phyloP scores from a whole-genome alignment of 1,284 basidiomycete genomes.

The Ceratorhiza oryzae-sativae region DNA sequence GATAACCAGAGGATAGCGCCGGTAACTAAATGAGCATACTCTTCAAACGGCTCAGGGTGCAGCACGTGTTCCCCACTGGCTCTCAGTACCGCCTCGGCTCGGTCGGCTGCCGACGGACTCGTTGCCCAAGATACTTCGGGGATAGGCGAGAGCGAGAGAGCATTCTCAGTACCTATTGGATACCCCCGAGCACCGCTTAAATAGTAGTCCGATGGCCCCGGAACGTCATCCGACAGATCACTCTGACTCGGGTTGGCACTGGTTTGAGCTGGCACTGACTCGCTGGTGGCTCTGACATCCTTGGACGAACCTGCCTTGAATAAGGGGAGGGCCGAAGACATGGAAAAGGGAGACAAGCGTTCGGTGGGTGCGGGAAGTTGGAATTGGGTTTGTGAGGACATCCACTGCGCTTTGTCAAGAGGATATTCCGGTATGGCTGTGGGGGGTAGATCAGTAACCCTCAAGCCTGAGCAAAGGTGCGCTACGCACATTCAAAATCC shows the following conservation, averaged over 20 bases:
- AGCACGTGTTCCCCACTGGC: slow-evolving; percentile 3
- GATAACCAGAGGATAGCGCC: not conserved
- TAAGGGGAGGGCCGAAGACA: slow-evolving; percentile 26
- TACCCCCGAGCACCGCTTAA: slow-evolving; percentile 15
- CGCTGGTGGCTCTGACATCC: slow-evolving; percentile 2
- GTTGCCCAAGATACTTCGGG: slow-evolving; percentile 14
- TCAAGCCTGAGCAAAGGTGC: not conserved
- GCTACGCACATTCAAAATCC: slow-evolving; percentile 29
- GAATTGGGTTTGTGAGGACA: slow-evolving; percentile 33
- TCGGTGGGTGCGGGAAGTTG: slow-evolving; percentile 14
- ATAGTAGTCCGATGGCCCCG: slow-evolving; percentile 13
- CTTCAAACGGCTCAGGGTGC: slow-evolving; percentile 13
- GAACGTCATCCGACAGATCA: slow-evolving; percentile 2
- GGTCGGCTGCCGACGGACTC: slow-evolving; percentile 22
- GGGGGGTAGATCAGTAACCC: not conserved
- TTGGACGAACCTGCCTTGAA: not conserved
- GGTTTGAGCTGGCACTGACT: not conserved
- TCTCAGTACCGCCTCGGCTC: not conserved
- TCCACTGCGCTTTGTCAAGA: slow-evolving; percentile 29
- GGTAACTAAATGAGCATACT: slow-evolving; percentile 13
- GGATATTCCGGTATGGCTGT: slow-evolving; percentile 34
- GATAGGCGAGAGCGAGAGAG: slow-evolving; percentile 1
- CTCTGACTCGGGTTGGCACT: slow-evolving; percentile 12
- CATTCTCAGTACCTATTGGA: not conserved
- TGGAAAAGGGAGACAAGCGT: slow-evolving; percentile 32